These are phyloP conservation scores for Gomphus bonarii DNA, from an alignment of 1,284 basidiomycete genomes.

Conservation along the genomic window DNA sequence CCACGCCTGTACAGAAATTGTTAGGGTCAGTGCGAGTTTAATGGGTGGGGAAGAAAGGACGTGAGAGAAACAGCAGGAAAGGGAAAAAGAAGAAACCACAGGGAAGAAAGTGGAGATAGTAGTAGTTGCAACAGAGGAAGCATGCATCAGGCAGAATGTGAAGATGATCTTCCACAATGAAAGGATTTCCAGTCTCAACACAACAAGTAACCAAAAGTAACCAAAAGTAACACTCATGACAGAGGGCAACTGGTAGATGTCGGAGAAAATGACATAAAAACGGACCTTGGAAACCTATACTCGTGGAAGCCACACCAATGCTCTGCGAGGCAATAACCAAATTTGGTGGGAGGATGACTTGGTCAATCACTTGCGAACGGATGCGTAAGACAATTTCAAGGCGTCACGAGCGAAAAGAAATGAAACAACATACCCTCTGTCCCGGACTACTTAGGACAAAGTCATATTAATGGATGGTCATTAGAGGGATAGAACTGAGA, in stretches of 20 bases:
- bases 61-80: neutral
- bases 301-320: constrained; percentile 31
- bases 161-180: neutral
- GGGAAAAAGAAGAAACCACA: too few species aligned
- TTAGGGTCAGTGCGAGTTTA: too few species aligned
- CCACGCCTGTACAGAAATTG: neutral
- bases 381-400: neutral
- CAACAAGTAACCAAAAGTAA: too few species aligned
- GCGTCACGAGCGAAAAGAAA: neutral
- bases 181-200: too few species aligned
- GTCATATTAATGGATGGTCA: neutral
- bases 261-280: neutral
- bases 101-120: too few species aligned
- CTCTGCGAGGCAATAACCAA: constrained; percentile 28
- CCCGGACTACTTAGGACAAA: neutral
- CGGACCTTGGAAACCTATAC: constrained; percentile 24
- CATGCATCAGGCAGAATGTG: too few species aligned
- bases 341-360: constrained; percentile 18
- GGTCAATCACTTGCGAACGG: constrained; percentile 23
- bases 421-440: too few species aligned
- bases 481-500: neutral
- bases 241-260: too few species aligned
- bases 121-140: too few species aligned
- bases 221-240: too few species aligned
- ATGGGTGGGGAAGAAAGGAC: neutral